Base-by-base conservation (phyloP, 257 asterid genomes). In the Jacaranda copaia region DNA sequence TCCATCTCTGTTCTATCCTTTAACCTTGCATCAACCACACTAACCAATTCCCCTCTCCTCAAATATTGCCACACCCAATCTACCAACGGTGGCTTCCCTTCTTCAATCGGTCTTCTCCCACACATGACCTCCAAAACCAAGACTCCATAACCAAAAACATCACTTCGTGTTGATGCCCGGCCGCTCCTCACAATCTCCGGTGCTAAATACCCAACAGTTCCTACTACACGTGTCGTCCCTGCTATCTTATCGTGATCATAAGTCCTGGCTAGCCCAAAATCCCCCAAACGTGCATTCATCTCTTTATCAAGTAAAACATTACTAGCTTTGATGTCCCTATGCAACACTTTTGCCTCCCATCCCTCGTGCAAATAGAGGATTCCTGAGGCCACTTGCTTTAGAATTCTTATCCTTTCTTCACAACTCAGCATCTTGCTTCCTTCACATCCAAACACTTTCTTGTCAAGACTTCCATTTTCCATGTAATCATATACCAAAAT, bases 301-400 rank as follows among this genome's bases (percentile, higher is more conserved):
- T 89, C 88, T 60, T 70, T 83, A 60, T 89, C 94, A 6, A 89
- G 94, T 66, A 89, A 84, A 16, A 89, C 92, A 58, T 89, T 89
- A 64, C 87, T 86, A 15, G 92, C 80, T 79, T 89, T 89, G 32
- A 89, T 84, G 69, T 89, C 95, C 16, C 92, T 73, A 20, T 89
- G 95, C 10, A 89, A 66, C 46, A 89, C 92, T 64, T 78, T 86
- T 0, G 81, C 58, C 75, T 89, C 92, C 95, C 95, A 89, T 5
- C 91, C 92, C 13, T 86, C 84, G 42, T 89, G 95, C 52, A 89
- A 85, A 58, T 89, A 89, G 60, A 74, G 57, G 14, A 89, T 38
- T 10, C 84, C 95, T 5, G 88, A 78, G 46, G 92, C 95, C 76
- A 89, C 89, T 69, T 88, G 88, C 77, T 86, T 89, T 42, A 89